Evolutionary conservation across 768 basidiomycete genomes (phyloP).

Genomic region (Nevesoporus exiguus): DNA sequence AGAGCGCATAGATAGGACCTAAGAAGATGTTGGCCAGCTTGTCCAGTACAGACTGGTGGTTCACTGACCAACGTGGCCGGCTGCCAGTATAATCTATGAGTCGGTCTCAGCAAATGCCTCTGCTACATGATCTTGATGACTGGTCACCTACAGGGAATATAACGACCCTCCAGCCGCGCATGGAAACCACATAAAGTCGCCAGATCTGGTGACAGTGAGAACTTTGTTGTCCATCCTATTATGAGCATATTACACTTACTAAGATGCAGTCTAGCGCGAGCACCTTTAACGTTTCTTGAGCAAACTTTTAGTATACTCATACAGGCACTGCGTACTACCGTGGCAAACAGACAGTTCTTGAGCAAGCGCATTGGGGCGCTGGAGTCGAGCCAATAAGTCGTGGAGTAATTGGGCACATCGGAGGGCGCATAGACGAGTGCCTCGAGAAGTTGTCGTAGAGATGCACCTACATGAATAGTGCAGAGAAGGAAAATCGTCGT

Average conservation of each 20-base stretch:
- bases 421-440: slow-evolving; percentile 1
- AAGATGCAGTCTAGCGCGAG: not conserved
- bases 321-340: not conserved
- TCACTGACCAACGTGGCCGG: not conserved
- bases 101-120: not conserved
- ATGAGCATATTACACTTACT: not conserved
- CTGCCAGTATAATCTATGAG: not conserved
- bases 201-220: not conserved
- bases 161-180: not conserved
- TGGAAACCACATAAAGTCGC: slow-evolving; percentile 4
- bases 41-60: not conserved
- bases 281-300: not conserved
- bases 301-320: not conserved
- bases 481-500: not conserved
- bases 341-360: not conserved
- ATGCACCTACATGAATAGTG: not conserved
- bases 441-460: slow-evolving; percentile 3
- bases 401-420: not conserved
- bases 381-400: not conserved
- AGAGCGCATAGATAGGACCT: not conserved
- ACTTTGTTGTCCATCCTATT: not conserved
- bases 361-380: not conserved
- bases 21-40: not conserved
- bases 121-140: not conserved
- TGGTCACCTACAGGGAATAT: not conserved